Percentiles rank a stretch among this genome's conserved stretches.
Conservation (phyloP, 2,329 filamentous ascomycete genomes). For the Diaporthe citriasiana region DNA sequence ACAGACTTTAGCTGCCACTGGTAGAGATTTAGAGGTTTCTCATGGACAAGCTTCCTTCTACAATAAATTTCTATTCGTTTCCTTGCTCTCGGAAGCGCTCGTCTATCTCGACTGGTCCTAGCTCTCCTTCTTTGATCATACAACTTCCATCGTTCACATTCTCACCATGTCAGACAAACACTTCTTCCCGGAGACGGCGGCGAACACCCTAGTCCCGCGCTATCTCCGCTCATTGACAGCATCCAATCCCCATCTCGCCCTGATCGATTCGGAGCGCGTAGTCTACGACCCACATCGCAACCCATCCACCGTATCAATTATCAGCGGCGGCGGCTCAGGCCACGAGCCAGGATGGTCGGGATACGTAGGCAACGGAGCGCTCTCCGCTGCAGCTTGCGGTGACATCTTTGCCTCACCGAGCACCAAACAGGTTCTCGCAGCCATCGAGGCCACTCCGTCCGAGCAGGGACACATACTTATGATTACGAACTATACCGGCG, state of each 20-base stretch:
- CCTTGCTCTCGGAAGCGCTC: neutral
- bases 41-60: neutral
- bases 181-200: constrained; percentile 65
- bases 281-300: constrained; percentile 63
- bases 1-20: neutral
- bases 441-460: constrained; percentile 72
- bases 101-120: neutral
- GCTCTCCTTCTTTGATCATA: neutral
- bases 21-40: neutral
- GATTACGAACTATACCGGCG: constrained; percentile 82
- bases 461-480: constrained; percentile 77
- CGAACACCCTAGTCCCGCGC: constrained; percentile 60
- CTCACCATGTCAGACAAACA: constrained; percentile 65
- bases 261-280: constrained; percentile 27
- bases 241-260: constrained; percentile 14
- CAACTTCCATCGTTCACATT: neutral
- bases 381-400: constrained; percentile 78
- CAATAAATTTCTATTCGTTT: constrained; percentile 2
- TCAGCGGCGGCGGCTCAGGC: constrained; percentile 69
- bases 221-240: constrained; percentile 53
- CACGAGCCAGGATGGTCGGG: constrained; percentile 66
- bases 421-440: constrained; percentile 79
- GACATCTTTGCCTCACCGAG: constrained; percentile 82
- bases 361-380: constrained; percentile 69
- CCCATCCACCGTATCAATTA: constrained; percentile 61